Percentiles rank a stretch among this genome's conserved stretches.
Conservation (phyloP, 441 rosid genomes). For the Mallotus repandus region DNA sequence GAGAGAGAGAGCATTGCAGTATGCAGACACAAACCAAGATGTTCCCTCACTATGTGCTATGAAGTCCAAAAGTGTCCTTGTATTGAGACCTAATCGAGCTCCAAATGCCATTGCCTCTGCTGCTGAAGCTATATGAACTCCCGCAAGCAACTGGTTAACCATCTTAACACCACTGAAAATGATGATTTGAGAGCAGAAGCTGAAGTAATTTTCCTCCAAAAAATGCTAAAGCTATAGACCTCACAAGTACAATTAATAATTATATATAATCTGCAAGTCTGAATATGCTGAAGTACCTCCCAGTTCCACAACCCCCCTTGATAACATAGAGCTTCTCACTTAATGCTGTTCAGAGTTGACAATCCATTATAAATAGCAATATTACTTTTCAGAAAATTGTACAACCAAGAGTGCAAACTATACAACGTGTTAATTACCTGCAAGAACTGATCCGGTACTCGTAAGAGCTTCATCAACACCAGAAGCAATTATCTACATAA, state of each 20-base stretch:
- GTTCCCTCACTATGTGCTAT: constrained; percentile 66
- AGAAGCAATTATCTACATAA: constrained; percentile 86
- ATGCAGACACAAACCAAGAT: constrained; percentile 69
- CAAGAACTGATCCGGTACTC: constrained; percentile 62
- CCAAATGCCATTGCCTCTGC: constrained; percentile 99
- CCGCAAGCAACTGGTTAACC: constrained; percentile 98
- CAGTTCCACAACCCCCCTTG: constrained; percentile 94
- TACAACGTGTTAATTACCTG: constrained; percentile 48
- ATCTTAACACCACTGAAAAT: constrained; percentile 76
- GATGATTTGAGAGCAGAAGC: constrained; percentile 24
- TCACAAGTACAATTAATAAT: not conserved
- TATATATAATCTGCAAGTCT: not conserved
- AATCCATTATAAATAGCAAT: constrained; percentile 24
- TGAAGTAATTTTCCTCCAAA: not conserved
- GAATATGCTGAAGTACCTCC: constrained; percentile 58
- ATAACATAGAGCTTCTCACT: constrained; percentile 95
- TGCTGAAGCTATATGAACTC: constrained; percentile 94
- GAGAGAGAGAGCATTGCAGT: not conserved
- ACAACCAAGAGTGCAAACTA: constrained; percentile 20
- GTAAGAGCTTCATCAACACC: constrained; percentile 80
- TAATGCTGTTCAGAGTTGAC: constrained; percentile 57
- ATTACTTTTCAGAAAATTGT: constrained; percentile 21
- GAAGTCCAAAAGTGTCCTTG: constrained; percentile 70
- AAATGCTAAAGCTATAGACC: not conserved
- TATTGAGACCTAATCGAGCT: constrained; percentile 85